Conservation (phyloP, 108 stramenopile species). For the Cyclostephanos invisitatus region DNA sequence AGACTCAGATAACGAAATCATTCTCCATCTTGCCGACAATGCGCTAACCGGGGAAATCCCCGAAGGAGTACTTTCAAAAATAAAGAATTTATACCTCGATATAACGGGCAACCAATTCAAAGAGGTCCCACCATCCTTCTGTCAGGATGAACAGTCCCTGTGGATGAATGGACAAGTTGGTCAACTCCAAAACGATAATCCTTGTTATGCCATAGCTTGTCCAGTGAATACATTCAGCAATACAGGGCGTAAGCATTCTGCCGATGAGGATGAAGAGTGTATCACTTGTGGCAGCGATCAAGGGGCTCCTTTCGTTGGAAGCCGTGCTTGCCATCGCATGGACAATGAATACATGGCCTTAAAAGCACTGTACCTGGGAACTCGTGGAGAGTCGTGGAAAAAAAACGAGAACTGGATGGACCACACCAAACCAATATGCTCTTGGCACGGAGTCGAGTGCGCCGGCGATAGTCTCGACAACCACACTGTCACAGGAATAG, state of each 20-base stretch:
- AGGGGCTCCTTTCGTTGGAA: constrained; percentile 45
- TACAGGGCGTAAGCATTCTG: constrained; percentile 24
- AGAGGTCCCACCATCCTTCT: constrained; percentile 42
- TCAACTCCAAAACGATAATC: constrained; percentile 32
- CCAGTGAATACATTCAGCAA: constrained; percentile 57
- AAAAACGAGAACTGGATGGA: constrained; percentile 51
- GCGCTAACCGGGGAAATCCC: constrained; percentile 63
- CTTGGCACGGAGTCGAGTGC: constrained; percentile 62
- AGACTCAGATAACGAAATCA: constrained; percentile 36
- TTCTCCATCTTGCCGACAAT: constrained; percentile 61
- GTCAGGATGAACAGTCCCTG: constrained; percentile 14
- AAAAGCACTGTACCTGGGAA: constrained; percentile 31
- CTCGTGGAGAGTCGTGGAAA: constrained; percentile 30
- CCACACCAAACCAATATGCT: constrained; percentile 57
- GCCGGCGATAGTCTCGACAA: constrained; percentile 56
- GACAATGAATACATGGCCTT: constrained; percentile 24
- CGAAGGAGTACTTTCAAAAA: constrained; percentile 19
- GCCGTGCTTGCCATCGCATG: constrained; percentile 28
- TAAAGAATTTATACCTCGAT: constrained; percentile 47
- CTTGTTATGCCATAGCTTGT: constrained; percentile 78
- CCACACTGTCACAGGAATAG: constrained; percentile 41
- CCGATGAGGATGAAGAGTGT: constrained; percentile 24
- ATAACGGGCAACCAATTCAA: constrained; percentile 45
- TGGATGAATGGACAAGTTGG: constrained; percentile 65
- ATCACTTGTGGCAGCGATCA: constrained; percentile 32